Evolutionary conservation across 768 basidiomycete genomes (phyloP).

Genomic region (Rhizopogon roseolus): DNA sequence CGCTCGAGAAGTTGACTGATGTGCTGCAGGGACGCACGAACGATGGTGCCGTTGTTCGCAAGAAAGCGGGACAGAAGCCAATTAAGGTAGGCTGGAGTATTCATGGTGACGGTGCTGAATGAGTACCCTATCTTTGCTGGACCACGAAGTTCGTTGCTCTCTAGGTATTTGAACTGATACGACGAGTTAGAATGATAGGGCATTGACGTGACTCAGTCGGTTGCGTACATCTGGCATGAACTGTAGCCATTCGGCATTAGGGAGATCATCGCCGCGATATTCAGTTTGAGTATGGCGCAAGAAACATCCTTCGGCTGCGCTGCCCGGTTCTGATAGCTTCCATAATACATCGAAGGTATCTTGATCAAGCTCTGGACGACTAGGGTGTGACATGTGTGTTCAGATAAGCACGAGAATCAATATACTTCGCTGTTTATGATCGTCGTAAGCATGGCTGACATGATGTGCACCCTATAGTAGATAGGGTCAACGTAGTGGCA

Average conservation of each 20-base stretch:
- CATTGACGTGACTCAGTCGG: not conserved
- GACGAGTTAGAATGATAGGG: not conserved
- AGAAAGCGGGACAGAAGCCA: constrained; percentile 61
- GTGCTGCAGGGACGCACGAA: constrained; percentile 61
- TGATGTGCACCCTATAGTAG: constrained; percentile 70
- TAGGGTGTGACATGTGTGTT: not conserved
- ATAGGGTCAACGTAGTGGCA: not conserved
- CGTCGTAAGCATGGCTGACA: constrained; percentile 52
- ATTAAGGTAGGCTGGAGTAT: constrained; percentile 56
- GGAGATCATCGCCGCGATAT: constrained; percentile 40
- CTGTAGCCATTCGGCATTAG: constrained; percentile 31
- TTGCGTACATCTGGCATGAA: constrained; percentile 49
- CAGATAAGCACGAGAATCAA: not conserved
- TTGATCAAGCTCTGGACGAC: constrained; percentile 51
- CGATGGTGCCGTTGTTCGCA: constrained; percentile 52
- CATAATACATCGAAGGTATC: constrained; percentile 77
- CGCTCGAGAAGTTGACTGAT: constrained; percentile 48
- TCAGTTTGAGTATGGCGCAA: constrained; percentile 60
- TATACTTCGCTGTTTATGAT: constrained; percentile 52
- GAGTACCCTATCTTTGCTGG: constrained; percentile 44
- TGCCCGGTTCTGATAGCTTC: constrained; percentile 59
- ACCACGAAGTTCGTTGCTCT: constrained; percentile 33
- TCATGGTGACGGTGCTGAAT: constrained; percentile 68
- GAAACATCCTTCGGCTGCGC: constrained; percentile 56
- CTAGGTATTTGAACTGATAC: constrained; percentile 31